These are phyloP conservation scores for Boletus semigastroideus DNA, from an alignment of 1,284 basidiomycete genomes.

Conservation along the genomic window DNA sequence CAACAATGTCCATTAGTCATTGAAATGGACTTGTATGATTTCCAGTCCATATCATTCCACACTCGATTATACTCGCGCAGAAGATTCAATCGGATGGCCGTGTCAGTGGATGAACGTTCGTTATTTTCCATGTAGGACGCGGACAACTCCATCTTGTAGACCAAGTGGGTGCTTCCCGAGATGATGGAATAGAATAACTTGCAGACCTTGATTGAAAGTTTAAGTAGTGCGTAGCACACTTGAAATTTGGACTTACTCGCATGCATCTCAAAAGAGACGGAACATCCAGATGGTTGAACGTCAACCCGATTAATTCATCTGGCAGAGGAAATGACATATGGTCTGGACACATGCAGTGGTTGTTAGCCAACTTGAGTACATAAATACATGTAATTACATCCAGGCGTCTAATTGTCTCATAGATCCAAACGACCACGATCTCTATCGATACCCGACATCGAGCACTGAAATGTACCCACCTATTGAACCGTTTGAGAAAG, in stretches of 20 bases:
- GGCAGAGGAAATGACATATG: constrained; percentile 25
- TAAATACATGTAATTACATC: too few species aligned
- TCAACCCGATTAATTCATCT: constrained; percentile 22
- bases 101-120: constrained; percentile 26
- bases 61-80: constrained; percentile 43
- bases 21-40: constrained; percentile 34
- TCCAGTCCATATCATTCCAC: constrained; percentile 48
- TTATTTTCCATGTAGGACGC: constrained; percentile 48
- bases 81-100: constrained; percentile 37
- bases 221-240: neutral
- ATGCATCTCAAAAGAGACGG: constrained; percentile 29
- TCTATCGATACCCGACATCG: neutral
- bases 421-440: constrained; percentile 15
- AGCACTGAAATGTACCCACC: constrained; percentile 52
- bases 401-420: too few species aligned
- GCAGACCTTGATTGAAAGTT: constrained; percentile 42
- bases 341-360: too few species aligned
- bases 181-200: constrained; percentile 43
- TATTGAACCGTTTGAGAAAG: constrained; percentile 63
- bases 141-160: constrained; percentile 54
- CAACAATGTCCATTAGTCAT: constrained; percentile 42
- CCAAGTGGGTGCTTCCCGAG: constrained; percentile 36
- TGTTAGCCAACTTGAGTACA: too few species aligned
- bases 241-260: constrained; percentile 17
- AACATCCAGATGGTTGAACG: constrained; percentile 24